These are phyloP conservation scores for Atkinsonella texensis DNA, from an alignment of 2,329 filamentous ascomycete genomes.

Conservation along the genomic window DNA sequence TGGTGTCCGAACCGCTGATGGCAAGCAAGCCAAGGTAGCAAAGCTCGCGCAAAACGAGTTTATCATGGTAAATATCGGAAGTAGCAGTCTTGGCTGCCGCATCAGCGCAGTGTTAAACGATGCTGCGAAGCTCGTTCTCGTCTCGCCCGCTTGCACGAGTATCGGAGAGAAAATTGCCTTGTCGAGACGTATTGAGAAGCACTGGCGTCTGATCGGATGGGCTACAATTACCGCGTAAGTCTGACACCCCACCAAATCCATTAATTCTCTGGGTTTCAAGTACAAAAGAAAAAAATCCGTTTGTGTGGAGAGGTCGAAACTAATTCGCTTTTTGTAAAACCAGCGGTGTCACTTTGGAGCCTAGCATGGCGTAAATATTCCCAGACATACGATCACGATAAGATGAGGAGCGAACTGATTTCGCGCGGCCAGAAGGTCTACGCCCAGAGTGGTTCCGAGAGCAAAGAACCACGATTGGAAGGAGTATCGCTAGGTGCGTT, in stretches of 20 bases:
- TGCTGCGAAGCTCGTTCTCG: slow-evolving; percentile 88
- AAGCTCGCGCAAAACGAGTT: slow-evolving; percentile 98
- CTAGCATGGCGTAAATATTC: slow-evolving; percentile 29
- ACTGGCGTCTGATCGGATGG: slow-evolving; percentile 94
- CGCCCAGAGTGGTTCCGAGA: background rate
- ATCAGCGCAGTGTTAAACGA: slow-evolving; percentile 95
- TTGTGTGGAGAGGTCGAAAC: background rate
- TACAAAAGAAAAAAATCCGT: background rate
- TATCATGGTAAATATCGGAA: slow-evolving; percentile 99
- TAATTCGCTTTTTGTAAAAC: background rate
- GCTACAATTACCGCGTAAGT: slow-evolving; percentile 63
- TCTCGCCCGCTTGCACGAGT: slow-evolving; percentile 89
- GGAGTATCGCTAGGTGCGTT: background rate
- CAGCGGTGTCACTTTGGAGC: slow-evolving; percentile 43
- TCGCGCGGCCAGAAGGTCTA: background rate
- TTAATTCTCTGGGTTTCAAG: background rate
- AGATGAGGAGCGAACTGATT: slow-evolving; percentile 4
- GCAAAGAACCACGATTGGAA: background rate
- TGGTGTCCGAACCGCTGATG: slow-evolving; percentile 94
- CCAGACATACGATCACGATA: slow-evolving; percentile 3
- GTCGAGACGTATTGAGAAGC: slow-evolving; percentile 95
- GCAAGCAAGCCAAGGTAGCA: slow-evolving; percentile 98
- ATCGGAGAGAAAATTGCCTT: slow-evolving; percentile 97
- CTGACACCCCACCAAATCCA: background rate
- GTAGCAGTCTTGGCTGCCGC: slow-evolving; percentile 78